Base-by-base conservation (phyloP, 306 rosid genomes). In the Fragaria nilgerrensis region DNA sequence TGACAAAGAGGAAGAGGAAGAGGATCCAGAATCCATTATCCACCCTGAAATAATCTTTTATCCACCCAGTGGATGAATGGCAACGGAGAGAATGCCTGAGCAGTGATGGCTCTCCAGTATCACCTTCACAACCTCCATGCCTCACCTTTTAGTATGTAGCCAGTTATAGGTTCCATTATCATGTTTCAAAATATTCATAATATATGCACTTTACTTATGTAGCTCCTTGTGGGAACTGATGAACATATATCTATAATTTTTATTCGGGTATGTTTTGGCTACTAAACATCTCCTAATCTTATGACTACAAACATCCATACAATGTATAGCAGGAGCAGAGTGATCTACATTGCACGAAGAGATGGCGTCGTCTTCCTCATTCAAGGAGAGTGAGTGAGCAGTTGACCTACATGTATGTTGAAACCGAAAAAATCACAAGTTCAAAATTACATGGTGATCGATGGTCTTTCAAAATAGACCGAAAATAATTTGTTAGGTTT, bases 71-170 rank as follows among this genome's bases (percentile, higher is more conserved):
- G 67, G 99, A 92, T 69, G 97, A 97, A 39, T 92, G 99, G 97
- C 78, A 91, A 23, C 88, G 90, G 27, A 88, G 88, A 5, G 98
- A 92, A 47, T 82, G 87, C 53, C 82, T 81, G 45, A 89, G 94
- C 78, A 81, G 89, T 48, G 96, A 88, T 17, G 91, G 86, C 1
- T 90, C 97, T 74, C 89, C 96, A 19, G 77, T 85, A 68, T 90
- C 89, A 19, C 88, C 91, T 74, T 76, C 81, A 72, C 80, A 49
- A 52, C 62, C 88, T 75, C 81, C 70, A 72, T 64, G 25, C 73
- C 49, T 49, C 29, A 34, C 58, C 70, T 75, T 61, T 44, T 61
- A 75, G n/a, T 27, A 10, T 13, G 19, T 14, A 25, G 66, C 5
- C 19, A 72, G 48, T 50, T 41, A 3, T 32, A 20, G 50, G 52